Evolutionary conservation across 192 early-diverging fungal species (phyloP), one percentile per base, ranked within the genome.

Genomic region (Dimargaris verticillata): DNA sequence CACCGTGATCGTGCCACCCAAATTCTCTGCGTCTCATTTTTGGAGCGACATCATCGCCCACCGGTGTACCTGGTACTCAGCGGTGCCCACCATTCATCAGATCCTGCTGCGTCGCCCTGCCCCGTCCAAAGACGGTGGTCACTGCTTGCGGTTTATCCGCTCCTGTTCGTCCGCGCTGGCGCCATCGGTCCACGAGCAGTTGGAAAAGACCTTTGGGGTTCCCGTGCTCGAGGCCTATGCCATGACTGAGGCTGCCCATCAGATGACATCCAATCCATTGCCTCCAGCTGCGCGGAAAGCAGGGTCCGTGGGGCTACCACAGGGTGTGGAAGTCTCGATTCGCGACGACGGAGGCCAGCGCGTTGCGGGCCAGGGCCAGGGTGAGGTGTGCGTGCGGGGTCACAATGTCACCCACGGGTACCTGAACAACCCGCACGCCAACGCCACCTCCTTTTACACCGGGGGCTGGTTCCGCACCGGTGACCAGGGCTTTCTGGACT

Each of bases 221-320:
- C 88, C 86, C 15, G 84, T 92, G 3, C 67, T 92, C 43, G 86
- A 88, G 68, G 88, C 88, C 0, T 88, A 89, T 62, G 85, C 88
- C 22, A 88, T 91, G 87, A 87, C 87, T 5, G 89, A 92, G 73
- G 87, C 88, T n/a, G 67, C 87, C 15, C 89, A 92, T 66, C 89
- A 90, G 72, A 85, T 92, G 78, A 85, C 84, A 55, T 84, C 86
- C 25, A 88, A 89, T 61, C 84, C 81, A 49, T 68, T 89, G 41
- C 86, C 86, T 5, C 80, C 79, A 1, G 70, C 73, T 28, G 61
- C 61, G 49, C 80, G 81, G 71, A 89, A 88, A 69, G 76, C 87
- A 9, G 89, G 88, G 25, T 86, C 86, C 29, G 88, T 89, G 11
- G 89, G 89, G 10, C 33, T 82, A 11, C 82, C 80, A 13, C 83